These are phyloP conservation scores for Hyaloperonospora arabidopsidis DNA, from an alignment of 352 stramenopile species.

Conservation along the genomic window DNA sequence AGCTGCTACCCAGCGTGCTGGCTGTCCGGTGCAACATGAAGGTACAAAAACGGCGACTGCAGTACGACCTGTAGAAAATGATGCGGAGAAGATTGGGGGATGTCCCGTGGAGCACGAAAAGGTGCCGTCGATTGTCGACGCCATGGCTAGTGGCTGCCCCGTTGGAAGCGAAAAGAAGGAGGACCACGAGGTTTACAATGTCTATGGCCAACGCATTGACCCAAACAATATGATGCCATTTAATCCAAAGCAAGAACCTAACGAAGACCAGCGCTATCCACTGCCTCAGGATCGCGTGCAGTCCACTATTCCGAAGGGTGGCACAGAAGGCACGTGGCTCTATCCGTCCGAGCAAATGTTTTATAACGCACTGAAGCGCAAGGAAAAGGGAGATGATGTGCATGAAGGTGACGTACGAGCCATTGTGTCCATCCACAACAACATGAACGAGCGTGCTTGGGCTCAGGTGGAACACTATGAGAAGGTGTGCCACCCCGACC, in stretches of 20 bases:
- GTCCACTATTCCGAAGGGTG: conserved; percentile 94
- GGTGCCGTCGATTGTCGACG: conserved; percentile 17
- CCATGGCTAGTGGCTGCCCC: conserved; percentile 42
- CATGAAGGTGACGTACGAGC: conserved; percentile 89
- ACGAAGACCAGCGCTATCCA: conserved; percentile 81
- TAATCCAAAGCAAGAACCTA: conserved; percentile 92
- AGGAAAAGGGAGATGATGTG: conserved; percentile 96
- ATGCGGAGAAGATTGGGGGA: conserved; percentile 29
- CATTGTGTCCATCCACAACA: conserved; percentile 99
- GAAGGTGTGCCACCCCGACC: conserved; percentile 71
- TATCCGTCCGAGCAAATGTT: conserved; percentile 99
- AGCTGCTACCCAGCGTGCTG: conserved; percentile 9
- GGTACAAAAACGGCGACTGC: conserved; percentile 19
- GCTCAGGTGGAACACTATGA: conserved; percentile 97
- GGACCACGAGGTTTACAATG: conserved; percentile 89
- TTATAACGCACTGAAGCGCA: conserved; percentile 96
- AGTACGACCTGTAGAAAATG: conserved; percentile 56
- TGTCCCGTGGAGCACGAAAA: conserved; percentile 69
- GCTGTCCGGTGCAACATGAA: conserved; percentile 56
- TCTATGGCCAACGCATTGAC: conserved; percentile 95
- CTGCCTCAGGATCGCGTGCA: conserved; percentile 90
- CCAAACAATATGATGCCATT: conserved; percentile 98
- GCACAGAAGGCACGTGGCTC: conserved; percentile 92
- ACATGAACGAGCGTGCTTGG: conserved; percentile 99
- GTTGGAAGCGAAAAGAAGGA: conserved; percentile 36